phyloP scores from a whole-genome alignment of 2,329 filamentous ascomycete genomes.

The Botrytis paeoniae region DNA sequence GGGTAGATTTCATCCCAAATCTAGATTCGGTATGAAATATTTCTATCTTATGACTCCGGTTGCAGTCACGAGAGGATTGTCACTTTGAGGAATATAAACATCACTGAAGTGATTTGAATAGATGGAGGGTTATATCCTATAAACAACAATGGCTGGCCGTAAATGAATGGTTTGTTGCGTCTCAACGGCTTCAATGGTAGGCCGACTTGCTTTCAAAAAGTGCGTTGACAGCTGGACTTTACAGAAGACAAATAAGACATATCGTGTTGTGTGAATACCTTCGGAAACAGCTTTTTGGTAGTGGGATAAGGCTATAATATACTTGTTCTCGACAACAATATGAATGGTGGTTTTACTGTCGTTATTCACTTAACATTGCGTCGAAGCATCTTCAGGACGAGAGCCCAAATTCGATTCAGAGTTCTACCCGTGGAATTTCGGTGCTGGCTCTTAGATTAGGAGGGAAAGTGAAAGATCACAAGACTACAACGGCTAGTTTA shows the following conservation, averaged over 20 bases:
- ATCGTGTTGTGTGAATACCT: too few species aligned
- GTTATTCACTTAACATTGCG: background rate
- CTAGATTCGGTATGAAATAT: too few species aligned
- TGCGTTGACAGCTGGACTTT: background rate
- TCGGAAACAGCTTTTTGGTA: too few species aligned
- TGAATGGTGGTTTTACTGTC: background rate
- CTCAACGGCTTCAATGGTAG: background rate
- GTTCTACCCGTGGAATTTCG: background rate
- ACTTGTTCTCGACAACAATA: too few species aligned
- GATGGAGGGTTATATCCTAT: accelerated
- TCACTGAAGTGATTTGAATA: accelerated
- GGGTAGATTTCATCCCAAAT: accelerated
- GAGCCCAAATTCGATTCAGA: background rate
- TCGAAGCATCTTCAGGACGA: background rate
- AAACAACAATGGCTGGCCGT: too few species aligned
- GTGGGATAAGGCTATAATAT: too few species aligned
- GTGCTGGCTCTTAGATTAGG: background rate
- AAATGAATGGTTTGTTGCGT: too few species aligned
- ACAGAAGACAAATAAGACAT: too few species aligned
- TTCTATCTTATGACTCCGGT: background rate
- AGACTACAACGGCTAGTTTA: too few species aligned
- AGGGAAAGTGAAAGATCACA: background rate
- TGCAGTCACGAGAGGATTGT: too few species aligned
- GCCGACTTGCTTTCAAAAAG: too few species aligned
- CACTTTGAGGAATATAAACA: too few species aligned